Evolutionary conservation across 768 basidiomycete genomes (phyloP).

Genomic region (Suillus subaureus): DNA sequence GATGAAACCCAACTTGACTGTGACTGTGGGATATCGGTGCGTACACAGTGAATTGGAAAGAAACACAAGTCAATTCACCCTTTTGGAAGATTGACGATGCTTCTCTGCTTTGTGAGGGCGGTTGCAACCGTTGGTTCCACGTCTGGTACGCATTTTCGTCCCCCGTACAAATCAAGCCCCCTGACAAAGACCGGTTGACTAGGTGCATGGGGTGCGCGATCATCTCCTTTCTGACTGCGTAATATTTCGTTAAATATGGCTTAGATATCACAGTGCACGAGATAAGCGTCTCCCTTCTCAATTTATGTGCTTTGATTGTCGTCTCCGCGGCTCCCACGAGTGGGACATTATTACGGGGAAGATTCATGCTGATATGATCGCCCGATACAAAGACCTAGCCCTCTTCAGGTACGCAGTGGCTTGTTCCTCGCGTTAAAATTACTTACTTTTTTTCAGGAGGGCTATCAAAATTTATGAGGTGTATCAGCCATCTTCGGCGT

Average conservation of each 20-base stretch:
- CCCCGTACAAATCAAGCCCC: background rate
- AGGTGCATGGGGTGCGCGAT: slow-evolving; percentile 43
- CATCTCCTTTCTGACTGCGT: background rate
- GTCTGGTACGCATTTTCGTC: slow-evolving; percentile 53
- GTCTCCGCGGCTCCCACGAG: slow-evolving; percentile 61
- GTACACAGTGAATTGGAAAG: slow-evolving; percentile 13
- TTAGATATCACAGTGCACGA: slow-evolving; percentile 61
- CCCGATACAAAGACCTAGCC: slow-evolving; percentile 68
- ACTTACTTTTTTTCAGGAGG: slow-evolving; percentile 41
- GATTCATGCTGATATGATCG: slow-evolving; percentile 56
- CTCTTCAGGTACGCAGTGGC: slow-evolving; percentile 57
- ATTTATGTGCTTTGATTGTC: slow-evolving; percentile 79
- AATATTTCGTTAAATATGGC: background rate
- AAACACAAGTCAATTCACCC: background rate
- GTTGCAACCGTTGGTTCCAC: slow-evolving; percentile 77
- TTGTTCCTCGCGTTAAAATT: background rate
- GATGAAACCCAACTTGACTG: slow-evolving; percentile 56
- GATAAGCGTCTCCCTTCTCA: slow-evolving; percentile 60
- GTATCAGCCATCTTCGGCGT: slow-evolving; percentile 42
- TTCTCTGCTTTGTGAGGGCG: slow-evolving; percentile 65
- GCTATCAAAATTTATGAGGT: slow-evolving; percentile 71
- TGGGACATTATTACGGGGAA: slow-evolving; percentile 71
- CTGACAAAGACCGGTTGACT: background rate
- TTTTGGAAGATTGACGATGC: slow-evolving; percentile 55
- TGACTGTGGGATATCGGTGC: slow-evolving; percentile 66